Evolutionary conservation across 2,329 filamentous ascomycete species (phyloP), one percentile per base, ranked within the genome.

Genomic region (Xylariaceae sp.): DNA sequence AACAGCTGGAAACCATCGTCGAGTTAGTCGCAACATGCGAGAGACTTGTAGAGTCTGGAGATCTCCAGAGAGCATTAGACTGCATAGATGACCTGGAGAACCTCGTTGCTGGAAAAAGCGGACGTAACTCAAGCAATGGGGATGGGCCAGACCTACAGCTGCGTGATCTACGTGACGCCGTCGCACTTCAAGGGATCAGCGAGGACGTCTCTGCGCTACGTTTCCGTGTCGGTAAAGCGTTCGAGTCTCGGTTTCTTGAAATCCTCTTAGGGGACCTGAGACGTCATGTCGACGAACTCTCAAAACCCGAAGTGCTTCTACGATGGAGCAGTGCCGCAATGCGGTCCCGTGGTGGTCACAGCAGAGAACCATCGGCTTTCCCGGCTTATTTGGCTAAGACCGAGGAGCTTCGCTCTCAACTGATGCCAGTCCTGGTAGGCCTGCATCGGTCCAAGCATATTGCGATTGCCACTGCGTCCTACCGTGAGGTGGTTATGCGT

Each of bases 381-480:
- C 89, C 90, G 1, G 74, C 83, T 3, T 98, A 96, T 63, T 72
- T 96, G 56, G 72, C 77, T 18, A 78, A 83, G 21, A 83, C 81
- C 31, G 76, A 84, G 8, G 71, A 76, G 21, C 71, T 97, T 21
- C 83, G 89, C 32, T 67, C 74, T 8, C 75, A 83, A 43, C 67
- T 98, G 3, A 69, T 81, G 39, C 73, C 81, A 2, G 82, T 81
- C 48, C 71, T 98, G 42, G 73, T 76, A 23, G 90, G 92, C 0
- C 66, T 98, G n/a, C 81, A 88, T 47, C 76, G 86, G 34, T 85
- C 88, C 16, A 83, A 82, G 47, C 82, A 92, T 54, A 84, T 90
- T 2, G 80, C 81, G 3, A 77, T 82, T 24, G 92, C 92, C 14
- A 85, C 88, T n/a, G 75, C 82, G 27, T 79, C 82, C 0, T 97